Base-by-base conservation (phyloP, 2,329 filamentous ascomycete genomes). In the Phaeophleospora eucalypticola region DNA sequence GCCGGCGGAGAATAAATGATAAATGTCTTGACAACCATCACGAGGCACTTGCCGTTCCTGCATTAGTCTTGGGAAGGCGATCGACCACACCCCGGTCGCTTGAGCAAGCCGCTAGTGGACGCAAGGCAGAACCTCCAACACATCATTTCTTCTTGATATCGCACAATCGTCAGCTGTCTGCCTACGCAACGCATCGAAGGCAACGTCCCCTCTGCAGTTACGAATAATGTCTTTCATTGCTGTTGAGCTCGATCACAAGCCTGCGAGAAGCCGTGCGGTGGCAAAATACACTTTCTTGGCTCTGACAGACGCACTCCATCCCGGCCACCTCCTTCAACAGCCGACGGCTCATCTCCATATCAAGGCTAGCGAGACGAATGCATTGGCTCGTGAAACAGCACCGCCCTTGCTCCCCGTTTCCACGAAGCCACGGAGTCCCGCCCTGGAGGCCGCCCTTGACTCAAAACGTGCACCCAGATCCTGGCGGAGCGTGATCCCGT, bases 361-460 rank as follows among this genome's bases (percentile, higher is more conserved):
- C 39, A 37, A 47, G 49, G 27, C 49, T 48, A 50, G 52, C 43
- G 46, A 29, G 7, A 6, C 24, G 12, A 29, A 6, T 29, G 24
- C 24, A 29, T 34, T 49, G 51, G 45, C 47, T 46, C 43, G 52
- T 52, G 52, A 50, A 54, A 48, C 51, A 43, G 29, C 46, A 27
- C 35, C 44, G 43, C 33, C 48, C 47, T 50, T 48, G 49, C 46
- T 37, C 34, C 46, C 46, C 43, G 34, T 40, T 38, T 48, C 46
- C 43, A 46, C 48, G 33, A 38, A 47, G 29, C 44, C 44, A 46
- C 39, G 45, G 19, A 44, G 43, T 45, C 48, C 42, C 41, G 33
- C 24, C 36, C 48, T 46, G 38, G 49, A 50, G 46, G 37, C 36
- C 49, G 48, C 46, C 42, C 37, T 52, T 56, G 53, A 56, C 45